Base-by-base conservation (phyloP, 768 basidiomycete species). In the Hydnomerulius pinastri region DNA sequence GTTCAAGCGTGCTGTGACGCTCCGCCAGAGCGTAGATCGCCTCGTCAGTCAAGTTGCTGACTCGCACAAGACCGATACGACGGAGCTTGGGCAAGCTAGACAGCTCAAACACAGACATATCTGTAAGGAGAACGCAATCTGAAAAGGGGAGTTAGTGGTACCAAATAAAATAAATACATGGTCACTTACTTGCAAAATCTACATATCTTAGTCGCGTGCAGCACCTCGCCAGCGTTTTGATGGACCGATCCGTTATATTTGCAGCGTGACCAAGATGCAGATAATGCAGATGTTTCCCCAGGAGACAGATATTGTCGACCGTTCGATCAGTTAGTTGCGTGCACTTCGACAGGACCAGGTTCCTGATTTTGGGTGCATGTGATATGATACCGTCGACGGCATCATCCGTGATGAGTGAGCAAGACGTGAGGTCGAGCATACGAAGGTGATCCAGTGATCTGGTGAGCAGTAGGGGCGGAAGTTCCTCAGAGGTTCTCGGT, bases 181-280 rank as follows among this genome's bases (percentile, higher is more conserved):
- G 43, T 11, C 7, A 80, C 90, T 63, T 52, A 95, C 94, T 94
- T 5, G 97, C 97, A 54, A 99, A 86, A 69, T 99, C 97, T 57
- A 99, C 85, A 66, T 98, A 99, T 60, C 97, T 78, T 56, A 99
- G 69, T 25, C 96, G 79, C 1, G 90, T 93, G 70, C 97, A 99
- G 29, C 82, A 79, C 36, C 91, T 77, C 10, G 93, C 95, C 20
- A 99, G 76, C 9, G 80, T 78, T 48, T 83, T 86, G 29, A 99
- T 88, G 7, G 90, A 92, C 33, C 80, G 80, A 67, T 99, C 97
- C 6, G 93, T 96, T 55, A 98, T 93, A 59, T 84, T 86, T 57
- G 75, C 75, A 6, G 92, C 90, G 73, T 99, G 96, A 6, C 94
- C 97, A 33, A 98, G 78, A 67, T 99, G 97, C 28, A 99, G 80